Evolutionary conservation across 192 early-diverging fungal genomes (phyloP), one percentile per base, ranked within the genome.

Genomic region (Coemansia sp.): DNA sequence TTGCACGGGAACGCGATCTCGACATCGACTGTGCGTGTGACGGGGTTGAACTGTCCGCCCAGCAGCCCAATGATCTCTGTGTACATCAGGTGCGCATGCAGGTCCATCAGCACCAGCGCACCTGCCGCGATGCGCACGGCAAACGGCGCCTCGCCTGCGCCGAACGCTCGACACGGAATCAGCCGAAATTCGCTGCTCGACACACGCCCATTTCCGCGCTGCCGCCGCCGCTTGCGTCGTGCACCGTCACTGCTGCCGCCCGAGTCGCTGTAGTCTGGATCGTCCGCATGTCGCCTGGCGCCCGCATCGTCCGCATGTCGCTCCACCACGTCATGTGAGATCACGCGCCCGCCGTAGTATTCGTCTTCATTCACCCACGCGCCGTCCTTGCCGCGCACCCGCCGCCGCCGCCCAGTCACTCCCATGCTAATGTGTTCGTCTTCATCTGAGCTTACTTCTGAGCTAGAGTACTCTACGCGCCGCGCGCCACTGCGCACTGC

Each of bases 21-120:
- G 9, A 95, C 83, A 49, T 82, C 68, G 20, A 96, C 58, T 4
- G 76, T 53, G 56, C 73, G 59, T 23, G 69, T 61, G 11, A 61
- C 70, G 5, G 73, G 64, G 49, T 88, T 78, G 55, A 83, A 94
- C 2, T 68, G 83, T 0, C 95, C 95, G 56, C 94, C 95, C 5
- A 97, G 83, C 25, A 97, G 81, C 15, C 95, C 95, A 69, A 97
- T 96, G 47, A 96, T 90, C 65, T 97, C 95, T 1, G 93, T 93
- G 62, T 92, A 81, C 9, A 90, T 89, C 65, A 97, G 76, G 71
- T 97, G 94, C 23, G 93, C 83, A 57, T 96, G 94, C 67, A 97
- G 87, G 61, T 97, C 94, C 87, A 97, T 94, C 23, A 95, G 84
- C 90, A 81, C 92, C 86, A 79, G 68, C 11, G 76, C 67, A 5